Base-by-base conservation (phyloP, 129 eudicot species). In the Ambrosia artemisiifolia region DNA sequence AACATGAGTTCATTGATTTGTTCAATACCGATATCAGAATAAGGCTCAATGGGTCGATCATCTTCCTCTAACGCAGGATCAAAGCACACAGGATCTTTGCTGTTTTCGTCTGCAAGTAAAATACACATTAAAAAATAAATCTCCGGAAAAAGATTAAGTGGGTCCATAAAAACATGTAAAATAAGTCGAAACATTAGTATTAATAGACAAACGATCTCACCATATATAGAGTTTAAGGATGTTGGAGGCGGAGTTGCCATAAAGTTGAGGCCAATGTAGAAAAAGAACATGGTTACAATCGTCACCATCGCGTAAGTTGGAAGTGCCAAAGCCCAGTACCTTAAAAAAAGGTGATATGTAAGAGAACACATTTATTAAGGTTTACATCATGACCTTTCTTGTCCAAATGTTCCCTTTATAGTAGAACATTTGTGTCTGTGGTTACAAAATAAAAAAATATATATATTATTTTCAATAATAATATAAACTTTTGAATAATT, bases 261-360 rank as follows among this genome's bases (percentile, higher is more conserved):
- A 75, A 94, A 90, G 78, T 88, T 94, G 67, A 86, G 82, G 80
- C 96, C 97, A 8, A 88, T 81, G 64, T 90, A 94, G 72, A 88
- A 94, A 64, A 79, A 74, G 46, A 88, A 70, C 6, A 80, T 80
- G 38, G 88, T 56, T 69, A 79, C 85, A 33, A 90, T 17, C 38
- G 87, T 81, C 77, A 94, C 96, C 83, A 81, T 88, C 30, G 76
- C 69, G 61, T 88, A 94, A 48, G 83, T 75, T 50, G 99, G 99
- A 70, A 88, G 86, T 13, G 97, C 93, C 80, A 94, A 72, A 60
- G 93, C 97, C 97, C 99, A 94, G 61, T 88, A 90, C 88, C 99
- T 94, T 81, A 72, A 72, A 72, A 72, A 30, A n/a, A n/a, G n/a
- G n/a, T n/a, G n/a, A n/a, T n/a, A n/a, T n/a, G n/a, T n/a, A n/a